Percentiles rank a stretch among this genome's conserved stretches.
These are phyloP conservation scores for Lathyrus sativus DNA, from an alignment of 306 rosid genomes.

Conservation along the genomic window DNA sequence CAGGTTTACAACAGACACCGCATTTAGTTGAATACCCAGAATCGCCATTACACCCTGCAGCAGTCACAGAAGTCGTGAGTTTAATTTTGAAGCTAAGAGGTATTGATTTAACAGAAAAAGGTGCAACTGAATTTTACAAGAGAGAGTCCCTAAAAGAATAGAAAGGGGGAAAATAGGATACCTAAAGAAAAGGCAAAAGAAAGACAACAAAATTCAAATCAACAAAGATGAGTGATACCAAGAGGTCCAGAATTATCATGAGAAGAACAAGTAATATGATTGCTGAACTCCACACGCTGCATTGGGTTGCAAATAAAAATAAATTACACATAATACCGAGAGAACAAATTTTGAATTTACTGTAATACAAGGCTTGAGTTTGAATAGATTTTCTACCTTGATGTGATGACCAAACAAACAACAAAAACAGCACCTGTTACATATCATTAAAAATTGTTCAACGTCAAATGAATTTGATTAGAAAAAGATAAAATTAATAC, in stretches of 20 bases:
- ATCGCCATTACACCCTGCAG: conserved; percentile 97
- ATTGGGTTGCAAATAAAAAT: conserved; percentile 34
- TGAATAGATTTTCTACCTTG: conserved; percentile 63
- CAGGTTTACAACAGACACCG: conserved; percentile 92
- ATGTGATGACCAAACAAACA: conserved; percentile 80
- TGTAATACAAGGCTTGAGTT: conserved; percentile 27
- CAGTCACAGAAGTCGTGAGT: conserved; percentile 35
- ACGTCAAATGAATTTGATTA: conserved; percentile 16
- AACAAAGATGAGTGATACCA: conserved; percentile 56
- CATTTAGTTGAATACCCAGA: conserved; percentile 88
- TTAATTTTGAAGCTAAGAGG: conserved; percentile 19
- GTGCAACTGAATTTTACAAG: not conserved
- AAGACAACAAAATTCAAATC: conserved; percentile 22
- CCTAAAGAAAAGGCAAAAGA: conserved; percentile 22
- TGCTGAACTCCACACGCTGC: conserved; percentile 90
- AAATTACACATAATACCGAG: conserved; percentile 9
- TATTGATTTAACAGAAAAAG: conserved; percentile 11
- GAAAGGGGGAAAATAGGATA: conserved; percentile 18
- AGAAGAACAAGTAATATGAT: conserved; percentile 81
- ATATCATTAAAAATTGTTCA: conserved; percentile 36
- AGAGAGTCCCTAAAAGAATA: not conserved
- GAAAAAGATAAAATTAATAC: conserved; percentile 16
- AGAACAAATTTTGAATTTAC: conserved; percentile 4
- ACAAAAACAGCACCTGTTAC: conserved; percentile 86
- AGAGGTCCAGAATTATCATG: conserved; percentile 89